These are phyloP conservation scores for Chaetomiaceae sp. DNA, from an alignment of 2,329 filamentous ascomycete species.

Conservation along the genomic window DNA sequence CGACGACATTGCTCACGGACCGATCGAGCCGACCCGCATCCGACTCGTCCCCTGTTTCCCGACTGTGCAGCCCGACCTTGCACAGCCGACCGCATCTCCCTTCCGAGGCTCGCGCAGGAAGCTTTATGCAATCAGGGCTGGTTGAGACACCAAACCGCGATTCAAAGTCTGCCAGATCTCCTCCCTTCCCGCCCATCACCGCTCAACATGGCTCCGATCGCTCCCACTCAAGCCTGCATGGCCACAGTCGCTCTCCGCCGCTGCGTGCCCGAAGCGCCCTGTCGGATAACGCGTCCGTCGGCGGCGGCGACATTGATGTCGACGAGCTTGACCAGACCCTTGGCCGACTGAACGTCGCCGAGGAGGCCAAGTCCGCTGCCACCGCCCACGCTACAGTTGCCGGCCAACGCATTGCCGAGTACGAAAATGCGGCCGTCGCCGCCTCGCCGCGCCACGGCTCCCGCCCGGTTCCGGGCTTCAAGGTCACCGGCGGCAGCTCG, in stretches of 20 bases:
- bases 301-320: conserved; percentile 30
- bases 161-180: conserved; percentile 33
- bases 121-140: conserved; percentile 61
- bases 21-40: no score
- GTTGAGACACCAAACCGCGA: conserved; percentile 40
- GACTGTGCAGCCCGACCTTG: conserved; percentile 48
- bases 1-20: no score
- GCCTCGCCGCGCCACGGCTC: conserved; percentile 41
- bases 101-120: conserved; percentile 34
- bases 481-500: conserved; percentile 44
- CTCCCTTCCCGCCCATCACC: conserved; percentile 27
- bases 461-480: conserved; percentile 48
- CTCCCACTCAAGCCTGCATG: conserved; percentile 35
- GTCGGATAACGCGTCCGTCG: conserved; percentile 30
- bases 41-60: neutral
- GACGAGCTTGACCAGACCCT: conserved; percentile 44
- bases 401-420: conserved; percentile 52
- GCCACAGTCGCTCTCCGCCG: conserved; percentile 30
- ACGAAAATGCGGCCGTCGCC: conserved; percentile 53
- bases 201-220: conserved; percentile 54
- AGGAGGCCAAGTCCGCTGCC: conserved; percentile 23
- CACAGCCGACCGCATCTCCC: conserved; percentile 41
- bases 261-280: conserved; percentile 32
- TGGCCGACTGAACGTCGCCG: conserved; percentile 44
- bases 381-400: conserved; percentile 30